Evolutionary conservation across 2,329 filamentous ascomycete species (phyloP).

Genomic region (Pseudohalonectria lignicola): DNA sequence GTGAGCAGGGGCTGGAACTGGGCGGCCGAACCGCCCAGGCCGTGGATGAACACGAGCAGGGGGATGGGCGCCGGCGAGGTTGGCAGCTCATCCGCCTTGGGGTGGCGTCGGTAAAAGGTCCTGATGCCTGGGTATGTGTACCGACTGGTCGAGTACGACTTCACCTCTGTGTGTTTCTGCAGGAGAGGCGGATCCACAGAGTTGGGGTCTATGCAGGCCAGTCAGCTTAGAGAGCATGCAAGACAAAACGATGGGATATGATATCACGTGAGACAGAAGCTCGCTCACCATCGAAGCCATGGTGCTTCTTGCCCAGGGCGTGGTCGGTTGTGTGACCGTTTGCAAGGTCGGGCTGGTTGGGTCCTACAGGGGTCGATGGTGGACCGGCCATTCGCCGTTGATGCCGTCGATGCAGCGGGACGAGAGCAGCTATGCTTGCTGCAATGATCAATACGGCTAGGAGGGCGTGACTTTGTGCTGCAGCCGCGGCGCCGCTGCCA

Average conservation of each 20-base stretch:
- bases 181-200: constrained; percentile 69
- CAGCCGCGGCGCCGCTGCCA: no score
- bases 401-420: not conserved
- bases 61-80: constrained; percentile 63
- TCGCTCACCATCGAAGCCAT: no score
- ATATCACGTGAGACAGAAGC: no score
- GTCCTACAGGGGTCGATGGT: no score
- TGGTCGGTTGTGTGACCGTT: no score
- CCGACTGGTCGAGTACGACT: constrained; percentile 58
- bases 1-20: constrained; percentile 77
- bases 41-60: constrained; percentile 83
- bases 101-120: constrained; percentile 74
- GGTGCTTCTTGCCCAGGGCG: no score
- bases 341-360: no score
- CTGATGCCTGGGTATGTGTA: constrained; percentile 68
- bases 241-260: no score
- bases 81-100: constrained; percentile 72
- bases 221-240: no score
- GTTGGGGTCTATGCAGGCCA: constrained; percentile 22
- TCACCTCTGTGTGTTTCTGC: constrained; percentile 61
- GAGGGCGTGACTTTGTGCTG: not conserved
- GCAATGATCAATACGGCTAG: not conserved
- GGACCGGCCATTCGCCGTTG: not conserved
- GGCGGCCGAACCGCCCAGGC: constrained; percentile 80
- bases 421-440: not conserved